Percentiles rank a stretch among this genome's conserved stretches.
Evolutionary conservation across 2,329 filamentous ascomycete species (phyloP).

Genomic region (Nemania sp.): DNA sequence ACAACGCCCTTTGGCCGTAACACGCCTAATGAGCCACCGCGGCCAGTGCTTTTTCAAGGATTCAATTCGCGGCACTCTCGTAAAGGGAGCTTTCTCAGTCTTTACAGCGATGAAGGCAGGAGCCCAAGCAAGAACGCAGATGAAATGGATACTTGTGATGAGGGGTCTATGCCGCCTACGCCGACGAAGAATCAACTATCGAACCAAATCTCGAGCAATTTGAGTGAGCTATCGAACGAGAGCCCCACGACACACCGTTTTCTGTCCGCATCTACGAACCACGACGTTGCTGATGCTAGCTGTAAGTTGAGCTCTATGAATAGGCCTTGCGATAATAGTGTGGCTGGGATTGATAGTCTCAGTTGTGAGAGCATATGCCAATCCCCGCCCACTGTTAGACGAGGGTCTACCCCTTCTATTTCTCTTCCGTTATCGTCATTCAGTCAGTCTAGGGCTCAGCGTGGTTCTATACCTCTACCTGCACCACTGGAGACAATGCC

Average conservation of each 20-base stretch:
- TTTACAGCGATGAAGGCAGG: slow-evolving; percentile 79
- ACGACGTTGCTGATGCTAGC: slow-evolving; percentile 44
- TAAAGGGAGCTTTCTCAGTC: slow-evolving; percentile 79
- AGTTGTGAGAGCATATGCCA: slow-evolving; percentile 40
- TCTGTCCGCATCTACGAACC: slow-evolving; percentile 58
- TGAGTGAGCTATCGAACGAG: slow-evolving; percentile 56
- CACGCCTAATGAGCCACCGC: slow-evolving; percentile 67
- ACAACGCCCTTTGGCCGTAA: slow-evolving; percentile 82
- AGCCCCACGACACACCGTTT: slow-evolving; percentile 62
- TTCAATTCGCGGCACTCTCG: slow-evolving; percentile 62
- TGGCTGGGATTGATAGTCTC: slow-evolving; percentile 39
- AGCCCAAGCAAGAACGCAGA: slow-evolving; percentile 62
- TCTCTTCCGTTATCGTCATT: slow-evolving; percentile 56
- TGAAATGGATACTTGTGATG: slow-evolving; percentile 55
- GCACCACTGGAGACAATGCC: slow-evolving; percentile 50
- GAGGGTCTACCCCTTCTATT: slow-evolving; percentile 51
- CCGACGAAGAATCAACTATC: slow-evolving; percentile 80
- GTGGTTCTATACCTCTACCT: slow-evolving; percentile 52
- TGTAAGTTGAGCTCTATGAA: slow-evolving; percentile 59
- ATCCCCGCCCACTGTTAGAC: slow-evolving; percentile 51
- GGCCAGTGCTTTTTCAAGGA: slow-evolving; percentile 75
- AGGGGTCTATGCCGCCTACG: slow-evolving; percentile 87
- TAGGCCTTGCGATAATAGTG: slow-evolving; percentile 39
- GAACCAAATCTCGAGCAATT: slow-evolving; percentile 52
- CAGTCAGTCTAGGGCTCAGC: slow-evolving; percentile 52